phyloP scores from a whole-genome alignment of 345 rosid species.

The Eucalyptus curtisii region DNA sequence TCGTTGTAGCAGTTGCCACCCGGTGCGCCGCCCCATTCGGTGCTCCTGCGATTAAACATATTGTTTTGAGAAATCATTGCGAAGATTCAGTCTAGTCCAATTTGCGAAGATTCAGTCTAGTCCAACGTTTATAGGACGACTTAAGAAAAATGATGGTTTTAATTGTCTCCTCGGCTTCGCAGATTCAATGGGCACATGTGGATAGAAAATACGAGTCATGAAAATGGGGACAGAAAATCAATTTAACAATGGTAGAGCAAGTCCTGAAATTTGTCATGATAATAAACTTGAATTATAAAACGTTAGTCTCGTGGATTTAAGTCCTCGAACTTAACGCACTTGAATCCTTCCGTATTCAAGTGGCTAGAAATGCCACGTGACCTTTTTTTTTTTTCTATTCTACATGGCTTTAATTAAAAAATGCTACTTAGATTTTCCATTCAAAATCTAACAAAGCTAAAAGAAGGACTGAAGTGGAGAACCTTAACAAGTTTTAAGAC shows the following conservation, averaged over 20 bases:
- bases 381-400: background rate
- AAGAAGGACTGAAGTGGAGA: background rate
- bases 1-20: constrained; percentile 86
- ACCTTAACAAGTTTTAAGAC: background rate
- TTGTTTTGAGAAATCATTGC: background rate
- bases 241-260: background rate
- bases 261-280: background rate
- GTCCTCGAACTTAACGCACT: background rate
- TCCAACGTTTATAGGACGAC: background rate
- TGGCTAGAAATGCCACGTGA: background rate
- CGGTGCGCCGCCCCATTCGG: constrained; percentile 72
- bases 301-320: background rate
- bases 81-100: background rate
- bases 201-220: background rate
- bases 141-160: background rate
- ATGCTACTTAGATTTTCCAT: background rate
- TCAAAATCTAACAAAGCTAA: background rate
- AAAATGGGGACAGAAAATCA: background rate
- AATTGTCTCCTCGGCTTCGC: background rate
- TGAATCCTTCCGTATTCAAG: background rate
- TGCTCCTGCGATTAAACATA: constrained; percentile 35
- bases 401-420: background rate
- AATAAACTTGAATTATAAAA: background rate
- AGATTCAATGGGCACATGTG: background rate
- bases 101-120: background rate